These are phyloP conservation scores for Debaryomycetaceae sp. DNA, from an alignment of 1,139 yeast species.

Conservation along the genomic window DNA sequence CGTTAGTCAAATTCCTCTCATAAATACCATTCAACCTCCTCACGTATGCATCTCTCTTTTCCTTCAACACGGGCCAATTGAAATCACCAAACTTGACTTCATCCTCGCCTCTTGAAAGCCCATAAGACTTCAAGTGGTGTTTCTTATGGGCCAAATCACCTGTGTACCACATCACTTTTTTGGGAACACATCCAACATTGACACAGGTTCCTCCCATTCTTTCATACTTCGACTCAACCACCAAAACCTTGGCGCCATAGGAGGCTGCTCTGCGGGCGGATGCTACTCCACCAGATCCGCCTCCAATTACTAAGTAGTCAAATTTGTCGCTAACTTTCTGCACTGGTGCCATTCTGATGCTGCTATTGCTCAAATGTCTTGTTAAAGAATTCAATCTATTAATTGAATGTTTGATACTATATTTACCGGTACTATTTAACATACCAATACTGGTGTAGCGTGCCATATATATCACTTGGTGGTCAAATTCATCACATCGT, in stretches of 20 bases:
- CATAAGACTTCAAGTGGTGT: constrained; percentile 75
- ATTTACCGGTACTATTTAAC: constrained; percentile 6
- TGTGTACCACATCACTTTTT: constrained; percentile 98
- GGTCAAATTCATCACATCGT: neutral
- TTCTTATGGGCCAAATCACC: constrained; percentile 79
- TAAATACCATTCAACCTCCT: constrained; percentile 87
- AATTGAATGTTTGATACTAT: constrained; percentile 10
- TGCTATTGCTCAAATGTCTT: constrained; percentile 25
- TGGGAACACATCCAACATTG: constrained; percentile 98
- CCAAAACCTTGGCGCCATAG: constrained; percentile 82
- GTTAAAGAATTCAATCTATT: constrained; percentile 16
- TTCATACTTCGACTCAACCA: constrained; percentile 68
- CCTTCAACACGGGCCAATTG: constrained; percentile 77
- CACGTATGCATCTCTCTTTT: constrained; percentile 88
- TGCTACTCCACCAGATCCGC: constrained; percentile 99
- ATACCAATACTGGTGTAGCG: neutral
- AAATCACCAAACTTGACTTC: constrained; percentile 55
- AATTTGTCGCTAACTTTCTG: constrained; percentile 48
- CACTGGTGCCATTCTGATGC: constrained; percentile 49
- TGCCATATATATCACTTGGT: neutral
- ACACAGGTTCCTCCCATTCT: constrained; percentile 97
- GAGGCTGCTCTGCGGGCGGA: constrained; percentile 95
- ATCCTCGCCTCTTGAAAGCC: constrained; percentile 58
- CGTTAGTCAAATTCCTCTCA: constrained; percentile 79
- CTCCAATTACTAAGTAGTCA: constrained; percentile 94